These are phyloP conservation scores for Luvunga scandens DNA, from an alignment of 345 rosid species.

Conservation along the genomic window DNA sequence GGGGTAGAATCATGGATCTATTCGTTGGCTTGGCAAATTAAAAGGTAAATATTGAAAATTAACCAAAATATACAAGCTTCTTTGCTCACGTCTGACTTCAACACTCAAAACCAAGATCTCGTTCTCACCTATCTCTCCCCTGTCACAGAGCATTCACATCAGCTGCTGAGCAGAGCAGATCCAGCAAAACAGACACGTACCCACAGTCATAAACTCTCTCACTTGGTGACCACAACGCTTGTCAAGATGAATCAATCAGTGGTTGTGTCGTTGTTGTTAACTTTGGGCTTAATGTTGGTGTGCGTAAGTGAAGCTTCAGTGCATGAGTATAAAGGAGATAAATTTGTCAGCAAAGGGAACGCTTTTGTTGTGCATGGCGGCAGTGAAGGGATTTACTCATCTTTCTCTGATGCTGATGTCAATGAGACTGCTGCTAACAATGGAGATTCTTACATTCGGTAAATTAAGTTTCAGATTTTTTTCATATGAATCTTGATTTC, in stretches of 20 bases:
- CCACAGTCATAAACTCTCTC: not conserved
- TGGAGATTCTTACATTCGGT: conserved; percentile 69
- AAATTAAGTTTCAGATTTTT: conserved; percentile 13
- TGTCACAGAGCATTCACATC: not conserved
- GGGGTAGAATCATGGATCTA: not conserved
- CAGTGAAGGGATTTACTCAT: conserved; percentile 91
- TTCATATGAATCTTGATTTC: not conserved
- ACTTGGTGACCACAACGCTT: conserved; percentile 9
- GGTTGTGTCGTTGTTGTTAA: conserved; percentile 14
- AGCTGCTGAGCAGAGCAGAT: conserved; percentile 22
- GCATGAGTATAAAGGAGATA: conserved; percentile 76
- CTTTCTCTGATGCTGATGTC: conserved; percentile 23
- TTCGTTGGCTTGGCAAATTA: not conserved
- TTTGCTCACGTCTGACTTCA: not conserved
- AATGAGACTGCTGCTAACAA: conserved; percentile 32
- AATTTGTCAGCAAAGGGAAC: conserved; percentile 78
- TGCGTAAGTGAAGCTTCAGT: conserved; percentile 56
- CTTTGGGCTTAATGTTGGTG: conserved; percentile 24
- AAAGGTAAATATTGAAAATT: too few species aligned
- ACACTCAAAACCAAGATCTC: not conserved
- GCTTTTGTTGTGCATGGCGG: conserved; percentile 95
- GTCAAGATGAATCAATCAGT: conserved; percentile 11
- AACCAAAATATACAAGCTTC: too few species aligned
- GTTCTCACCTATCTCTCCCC: not conserved
- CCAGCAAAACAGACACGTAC: conserved; percentile 19